phyloP scores from a whole-genome alignment of 768 basidiomycete species.

The Rhodosporidiobolus sp. region DNA sequence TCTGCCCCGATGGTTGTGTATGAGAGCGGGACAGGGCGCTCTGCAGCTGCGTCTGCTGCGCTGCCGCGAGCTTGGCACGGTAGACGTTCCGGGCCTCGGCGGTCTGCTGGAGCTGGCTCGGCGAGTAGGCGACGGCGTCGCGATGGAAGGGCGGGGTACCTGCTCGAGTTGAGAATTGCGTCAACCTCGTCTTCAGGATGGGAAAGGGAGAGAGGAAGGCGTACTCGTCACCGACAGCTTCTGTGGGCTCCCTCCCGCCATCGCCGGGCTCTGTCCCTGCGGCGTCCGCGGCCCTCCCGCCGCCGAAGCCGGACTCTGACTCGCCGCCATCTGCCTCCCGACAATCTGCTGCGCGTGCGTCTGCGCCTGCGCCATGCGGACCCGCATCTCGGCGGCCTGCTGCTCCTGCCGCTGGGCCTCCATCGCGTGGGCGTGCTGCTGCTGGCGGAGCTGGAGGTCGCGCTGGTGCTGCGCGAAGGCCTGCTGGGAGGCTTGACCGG shows the following conservation, averaged over 20 bases:
- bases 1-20: too few species aligned
- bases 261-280: too few species aligned
- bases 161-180: not conserved
- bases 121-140: not conserved
- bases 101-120: not conserved
- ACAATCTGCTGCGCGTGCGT: constrained; percentile 1
- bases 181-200: too few species aligned
- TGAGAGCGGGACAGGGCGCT: not conserved
- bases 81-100: constrained; percentile 1
- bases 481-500: too few species aligned
- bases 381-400: not conserved
- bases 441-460: too few species aligned
- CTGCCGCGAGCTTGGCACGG: constrained; percentile 5
- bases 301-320: not conserved
- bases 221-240: not conserved
- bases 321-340: not conserved
- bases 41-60: constrained; percentile 11
- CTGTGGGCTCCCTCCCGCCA: too few species aligned
- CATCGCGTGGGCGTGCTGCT: not conserved
- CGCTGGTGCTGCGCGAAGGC: too few species aligned
- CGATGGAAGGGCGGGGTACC: not conserved
- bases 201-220: not conserved
- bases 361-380: not conserved
- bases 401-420: not conserved
- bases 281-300: not conserved